These are phyloP conservation scores for Pterocarpus santalinus DNA, from an alignment of 306 rosid genomes.

Conservation along the genomic window DNA sequence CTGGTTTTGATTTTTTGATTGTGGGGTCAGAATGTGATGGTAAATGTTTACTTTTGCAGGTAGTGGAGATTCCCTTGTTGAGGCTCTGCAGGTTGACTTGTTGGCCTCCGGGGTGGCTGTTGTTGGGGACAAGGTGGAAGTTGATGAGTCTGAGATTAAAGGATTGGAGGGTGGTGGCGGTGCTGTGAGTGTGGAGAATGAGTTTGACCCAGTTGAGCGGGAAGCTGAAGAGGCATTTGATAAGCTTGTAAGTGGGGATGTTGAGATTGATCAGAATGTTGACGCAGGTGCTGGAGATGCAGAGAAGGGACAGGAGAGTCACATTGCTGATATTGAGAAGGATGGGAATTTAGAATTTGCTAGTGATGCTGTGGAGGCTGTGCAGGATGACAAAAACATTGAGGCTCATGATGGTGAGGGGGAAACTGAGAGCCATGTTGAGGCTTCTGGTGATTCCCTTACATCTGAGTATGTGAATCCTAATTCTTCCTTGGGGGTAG, in stretches of 20 bases:
- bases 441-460: constrained; percentile 47
- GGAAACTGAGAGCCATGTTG: constrained; percentile 35
- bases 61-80: constrained; percentile 57
- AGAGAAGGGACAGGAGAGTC: constrained; percentile 20
- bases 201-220: constrained; percentile 50
- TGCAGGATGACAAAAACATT: constrained; percentile 31
- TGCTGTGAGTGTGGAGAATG: constrained; percentile 59
- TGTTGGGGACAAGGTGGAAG: constrained; percentile 56
- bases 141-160: constrained; percentile 53
- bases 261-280: no score
- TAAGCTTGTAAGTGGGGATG: neutral
- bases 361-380: constrained; percentile 14
- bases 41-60: constrained; percentile 27
- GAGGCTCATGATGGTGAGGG: constrained; percentile 46
- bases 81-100: constrained; percentile 44
- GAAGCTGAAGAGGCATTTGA: constrained; percentile 25
- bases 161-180: constrained; percentile 39
- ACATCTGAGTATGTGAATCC: constrained; percentile 44
- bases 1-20: constrained; percentile 37
- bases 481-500: constrained; percentile 38
- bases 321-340: constrained; percentile 40
- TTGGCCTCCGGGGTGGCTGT: constrained; percentile 54
- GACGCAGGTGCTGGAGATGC: neutral
- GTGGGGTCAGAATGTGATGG: constrained; percentile 22
- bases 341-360: constrained; percentile 33